Base-by-base conservation (phyloP, 148 eudicot genomes). In the Simmondsia chinensis region DNA sequence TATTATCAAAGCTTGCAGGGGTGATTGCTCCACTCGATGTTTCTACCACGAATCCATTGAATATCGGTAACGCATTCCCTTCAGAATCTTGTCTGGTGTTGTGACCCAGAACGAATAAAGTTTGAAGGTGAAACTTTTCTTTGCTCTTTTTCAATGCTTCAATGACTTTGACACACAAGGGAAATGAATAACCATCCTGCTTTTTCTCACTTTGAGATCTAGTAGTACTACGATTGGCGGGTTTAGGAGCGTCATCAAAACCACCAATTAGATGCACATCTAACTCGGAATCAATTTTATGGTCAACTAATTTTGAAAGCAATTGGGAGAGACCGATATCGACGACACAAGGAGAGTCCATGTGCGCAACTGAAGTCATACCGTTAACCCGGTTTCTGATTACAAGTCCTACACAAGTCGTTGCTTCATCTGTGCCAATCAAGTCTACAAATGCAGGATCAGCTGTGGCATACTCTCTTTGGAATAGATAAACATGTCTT, bases 211-310 rank as follows among this genome's bases (percentile, higher is more conserved):
- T 43, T 52, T 35, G 28, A 11, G 72, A 57, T 33, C 24, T 46
- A 54, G 56, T 8, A 48, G 45, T 27, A 55, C 12, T 35, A 25
- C 30, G 55, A 23, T 54, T 51, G 40, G 48, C 39, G 91, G 80
- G 72, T 76, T 64, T 2, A 33, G 6, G 29, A 37, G 54, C 36
- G 54, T 91, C 99, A 24, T 79, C 77, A 50, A 79, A 91, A 20
- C 86, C 86, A 29, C 99, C 99, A 29, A 91, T 33, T 13, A 91
- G 69, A 79, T 91, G 95, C 50, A 91, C 97, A 73, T 91, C 95
- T 51, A 91, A 60, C 35, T 66, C 67, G 2, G 63, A 43, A 28
- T 77, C 75, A 49, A 56, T 28, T 40, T 68, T 61, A 22, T 62
- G 59, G 52, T 64, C 69, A n/a, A 62, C 68, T 50, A 72, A 58